phyloP scores from a whole-genome alignment of 306 rosid species.

The Prunus padus region DNA sequence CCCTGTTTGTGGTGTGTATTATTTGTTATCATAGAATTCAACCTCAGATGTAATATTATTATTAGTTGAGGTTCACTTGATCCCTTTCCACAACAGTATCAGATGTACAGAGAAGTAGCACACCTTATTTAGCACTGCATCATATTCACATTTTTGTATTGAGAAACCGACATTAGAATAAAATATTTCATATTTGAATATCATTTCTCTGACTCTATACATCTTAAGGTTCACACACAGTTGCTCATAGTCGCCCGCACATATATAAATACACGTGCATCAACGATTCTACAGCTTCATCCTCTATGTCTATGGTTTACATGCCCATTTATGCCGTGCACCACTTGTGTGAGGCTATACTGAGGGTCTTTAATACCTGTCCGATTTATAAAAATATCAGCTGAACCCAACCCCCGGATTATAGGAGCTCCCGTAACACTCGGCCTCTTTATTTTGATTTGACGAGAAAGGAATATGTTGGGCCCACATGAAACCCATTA shows the following conservation, averaged over 20 bases:
- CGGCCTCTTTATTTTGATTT: not conserved
- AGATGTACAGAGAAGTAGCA: conserved; percentile 44
- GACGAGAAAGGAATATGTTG: not conserved
- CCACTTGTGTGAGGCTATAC: too few species aligned
- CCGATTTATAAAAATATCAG: too few species aligned
- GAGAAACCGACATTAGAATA: not conserved
- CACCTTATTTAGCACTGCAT: not conserved
- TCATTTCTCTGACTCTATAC: not conserved
- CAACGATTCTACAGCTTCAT: too few species aligned
- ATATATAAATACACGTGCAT: too few species aligned
- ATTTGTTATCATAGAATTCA: not conserved
- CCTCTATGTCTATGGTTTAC: too few species aligned
- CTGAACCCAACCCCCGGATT: too few species aligned
- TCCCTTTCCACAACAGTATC: conserved; percentile 18
- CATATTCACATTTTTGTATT: conserved; percentile 12
- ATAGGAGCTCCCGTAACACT: not conserved
- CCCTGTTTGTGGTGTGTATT: not conserved
- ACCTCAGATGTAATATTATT: conserved; percentile 2
- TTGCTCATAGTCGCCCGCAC: too few species aligned
- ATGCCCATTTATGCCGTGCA: too few species aligned
- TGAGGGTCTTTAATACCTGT: too few species aligned
- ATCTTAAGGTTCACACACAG: not conserved
- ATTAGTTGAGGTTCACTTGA: conserved; percentile 9
- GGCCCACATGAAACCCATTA: not conserved
- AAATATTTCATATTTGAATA: not conserved